Base-by-base conservation (phyloP, 306 rosid species). In the Dalbergia cochinchinensis region DNA sequence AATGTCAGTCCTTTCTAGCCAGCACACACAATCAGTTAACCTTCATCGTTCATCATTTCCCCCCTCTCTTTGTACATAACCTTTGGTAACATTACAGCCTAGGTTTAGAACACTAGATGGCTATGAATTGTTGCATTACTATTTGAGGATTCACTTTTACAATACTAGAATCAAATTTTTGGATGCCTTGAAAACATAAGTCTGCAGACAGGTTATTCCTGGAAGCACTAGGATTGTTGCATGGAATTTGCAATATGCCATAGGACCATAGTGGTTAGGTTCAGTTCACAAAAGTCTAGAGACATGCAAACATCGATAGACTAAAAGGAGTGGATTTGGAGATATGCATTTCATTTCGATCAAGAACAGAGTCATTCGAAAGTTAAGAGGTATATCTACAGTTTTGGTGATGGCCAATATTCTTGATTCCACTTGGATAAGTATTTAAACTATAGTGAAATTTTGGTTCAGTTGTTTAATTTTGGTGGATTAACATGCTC, bases 1-100 rank as follows among this genome's bases (percentile, higher is more conserved):
- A 73, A 55, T 11, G 90, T 94, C 55, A 94, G 99, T 85, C 99
- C 97, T 34, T 94, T 94, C 86, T 94, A 84, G 83, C 73, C 51
- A 45, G 37, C 37, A 42, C 69, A 20, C 64, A 44, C 22, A 61
- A 41, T 50, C 69, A 50, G 26, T 50, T 73, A 65, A 54, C 37
- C 51, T 55, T 51, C 51, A 9, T 44, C 26, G 34, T 74, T 74
- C 5, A 10, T 48, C 16, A 5, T 73, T 16, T 64, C 11, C 3
- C 16, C 60, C 60, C 60, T 54, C 8, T 11, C 20, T 22, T 16
- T 86, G 78, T 76, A 79, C 13, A 84, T 78, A 74, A 47, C 12
- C 44, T 22, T 78, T 77, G 15, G 65, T 65, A 31, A 26, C 31
- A 26, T 75, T 31, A 14, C 51, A 7, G 9, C 4, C 4, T 61